Conservation (phyloP, 2,329 filamentous ascomycete species). For the Colletotrichum sp. region DNA sequence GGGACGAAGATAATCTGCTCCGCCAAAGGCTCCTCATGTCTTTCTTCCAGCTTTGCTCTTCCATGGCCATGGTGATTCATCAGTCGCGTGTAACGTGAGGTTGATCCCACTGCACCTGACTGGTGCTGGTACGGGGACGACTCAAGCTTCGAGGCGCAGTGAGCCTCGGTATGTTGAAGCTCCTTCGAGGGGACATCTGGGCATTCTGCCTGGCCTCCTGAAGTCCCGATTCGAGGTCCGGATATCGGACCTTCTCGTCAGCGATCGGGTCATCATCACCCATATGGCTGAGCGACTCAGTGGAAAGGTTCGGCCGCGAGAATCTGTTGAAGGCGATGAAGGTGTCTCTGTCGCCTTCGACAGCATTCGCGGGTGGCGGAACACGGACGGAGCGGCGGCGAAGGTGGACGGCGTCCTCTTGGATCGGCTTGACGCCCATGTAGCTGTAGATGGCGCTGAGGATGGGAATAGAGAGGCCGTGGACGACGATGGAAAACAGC, state of each 20-base stretch:
- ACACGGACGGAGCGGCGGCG: constrained; percentile 39
- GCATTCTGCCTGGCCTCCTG: not conserved
- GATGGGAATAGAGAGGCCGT: constrained; percentile 52
- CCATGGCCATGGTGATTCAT: not conserved
- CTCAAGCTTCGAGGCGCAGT: not conserved
- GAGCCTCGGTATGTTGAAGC: not conserved
- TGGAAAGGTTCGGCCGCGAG: constrained; percentile 35
- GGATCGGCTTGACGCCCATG: constrained; percentile 43
- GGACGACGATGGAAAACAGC: constrained; percentile 47
- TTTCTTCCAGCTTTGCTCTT: not conserved
- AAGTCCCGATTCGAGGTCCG: constrained; percentile 4
- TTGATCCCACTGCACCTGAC: constrained; percentile 4
- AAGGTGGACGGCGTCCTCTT: constrained; percentile 45
- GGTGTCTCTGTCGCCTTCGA: constrained; percentile 36
- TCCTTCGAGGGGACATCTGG: not conserved
- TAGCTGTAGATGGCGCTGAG: constrained; percentile 43
- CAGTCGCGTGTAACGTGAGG: not conserved
- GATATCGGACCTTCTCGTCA: not conserved
- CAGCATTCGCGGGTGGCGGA: constrained; percentile 43
- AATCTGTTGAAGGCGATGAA: constrained; percentile 56
- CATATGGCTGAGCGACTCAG: not conserved
- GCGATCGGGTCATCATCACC: not conserved
- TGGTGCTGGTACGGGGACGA: not conserved
- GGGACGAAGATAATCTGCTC: not conserved
- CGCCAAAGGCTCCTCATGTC: not conserved